phyloP scores from a whole-genome alignment of 257 asterid genomes.

The Verbena officinalis region DNA sequence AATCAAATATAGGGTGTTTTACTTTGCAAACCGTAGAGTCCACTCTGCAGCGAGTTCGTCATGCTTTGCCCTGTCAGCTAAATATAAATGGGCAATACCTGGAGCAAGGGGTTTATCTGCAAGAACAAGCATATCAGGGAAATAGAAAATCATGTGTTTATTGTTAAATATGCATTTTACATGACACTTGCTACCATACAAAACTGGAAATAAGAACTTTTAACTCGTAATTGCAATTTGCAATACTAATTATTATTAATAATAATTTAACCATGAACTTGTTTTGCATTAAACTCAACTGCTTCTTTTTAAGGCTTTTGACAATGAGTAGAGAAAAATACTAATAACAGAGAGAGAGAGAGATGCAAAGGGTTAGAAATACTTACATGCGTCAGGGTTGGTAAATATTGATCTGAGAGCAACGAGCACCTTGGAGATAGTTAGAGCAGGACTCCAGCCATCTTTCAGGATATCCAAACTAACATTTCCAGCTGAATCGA shows the following conservation, averaged over 20 bases:
- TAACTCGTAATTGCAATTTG: too few relatives aligned
- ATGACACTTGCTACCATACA: not conserved
- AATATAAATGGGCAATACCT: conserved; percentile 70
- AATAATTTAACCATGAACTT: too few relatives aligned
- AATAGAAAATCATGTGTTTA: not conserved
- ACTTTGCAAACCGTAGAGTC: conserved; percentile 83
- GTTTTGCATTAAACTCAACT: not conserved
- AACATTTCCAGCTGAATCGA: conserved; percentile 74
- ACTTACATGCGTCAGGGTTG: conserved; percentile 76
- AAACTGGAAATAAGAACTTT: not conserved
- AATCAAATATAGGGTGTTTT: not conserved
- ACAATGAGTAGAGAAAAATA: too few relatives aligned
- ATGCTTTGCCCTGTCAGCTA: conserved; percentile 72
- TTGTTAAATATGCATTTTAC: not conserved
- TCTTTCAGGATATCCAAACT: conserved; percentile 88
- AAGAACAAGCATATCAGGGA: conserved; percentile 20
- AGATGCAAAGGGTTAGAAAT: conserved; percentile 1
- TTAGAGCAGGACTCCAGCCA: conserved; percentile 96
- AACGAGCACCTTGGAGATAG: conserved; percentile 80
- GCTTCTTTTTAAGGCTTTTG: too few relatives aligned
- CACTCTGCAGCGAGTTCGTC: conserved; percentile 84
- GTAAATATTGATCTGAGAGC: conserved; percentile 84
- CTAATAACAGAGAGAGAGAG: not conserved
- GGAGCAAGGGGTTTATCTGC: conserved; percentile 92
- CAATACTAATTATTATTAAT: too few relatives aligned